Conservation (phyloP, 1,284 basidiomycete species). For the Melampsora allii-populina region DNA sequence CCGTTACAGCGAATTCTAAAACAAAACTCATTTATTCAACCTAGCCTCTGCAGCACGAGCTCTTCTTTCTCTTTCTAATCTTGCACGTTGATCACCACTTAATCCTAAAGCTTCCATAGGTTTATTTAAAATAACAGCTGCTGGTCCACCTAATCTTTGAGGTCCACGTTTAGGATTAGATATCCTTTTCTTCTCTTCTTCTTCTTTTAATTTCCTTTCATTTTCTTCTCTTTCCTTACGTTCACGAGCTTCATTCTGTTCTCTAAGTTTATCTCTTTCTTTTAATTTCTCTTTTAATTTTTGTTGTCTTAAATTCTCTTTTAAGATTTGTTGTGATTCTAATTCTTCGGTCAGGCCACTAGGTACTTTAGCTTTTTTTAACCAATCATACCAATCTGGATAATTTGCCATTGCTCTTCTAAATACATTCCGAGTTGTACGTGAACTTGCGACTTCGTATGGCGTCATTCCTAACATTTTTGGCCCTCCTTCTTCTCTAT, state of each 20-base stretch:
- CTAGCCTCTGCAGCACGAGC: conserved; percentile 41
- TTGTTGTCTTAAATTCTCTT: conserved; percentile 17
- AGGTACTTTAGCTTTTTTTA: conserved; percentile 73
- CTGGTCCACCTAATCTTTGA: conserved; percentile 14
- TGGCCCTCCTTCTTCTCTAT: conserved; percentile 44
- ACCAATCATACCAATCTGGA: conserved; percentile 88
- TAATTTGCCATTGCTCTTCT: conserved; percentile 74
- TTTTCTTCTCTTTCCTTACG: background rate
- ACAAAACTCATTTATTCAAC: background rate
- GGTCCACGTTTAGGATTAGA: background rate
- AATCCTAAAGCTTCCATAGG: conserved; percentile 8
- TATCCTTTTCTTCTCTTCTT: background rate
- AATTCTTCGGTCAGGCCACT: conserved; percentile 77
- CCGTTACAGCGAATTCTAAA: too few relatives aligned
- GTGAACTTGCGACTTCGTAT: conserved; percentile 76
- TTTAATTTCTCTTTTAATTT: conserved; percentile 29
- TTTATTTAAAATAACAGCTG: background rate
- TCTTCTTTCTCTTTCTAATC: conserved; percentile 33
- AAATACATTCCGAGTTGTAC: conserved; percentile 76
- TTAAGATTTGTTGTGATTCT: conserved; percentile 58
- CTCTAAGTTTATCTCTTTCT: conserved; percentile 5
- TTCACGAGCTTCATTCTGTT: conserved; percentile 1
- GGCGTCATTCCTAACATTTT: conserved; percentile 60
- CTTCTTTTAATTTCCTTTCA: background rate
- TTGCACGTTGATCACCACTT: conserved; percentile 1